Percentiles rank a stretch among this genome's conserved stretches.
These are phyloP conservation scores for Hippophae rhamnoides DNA, from an alignment of 306 rosid species.

Conservation along the genomic window DNA sequence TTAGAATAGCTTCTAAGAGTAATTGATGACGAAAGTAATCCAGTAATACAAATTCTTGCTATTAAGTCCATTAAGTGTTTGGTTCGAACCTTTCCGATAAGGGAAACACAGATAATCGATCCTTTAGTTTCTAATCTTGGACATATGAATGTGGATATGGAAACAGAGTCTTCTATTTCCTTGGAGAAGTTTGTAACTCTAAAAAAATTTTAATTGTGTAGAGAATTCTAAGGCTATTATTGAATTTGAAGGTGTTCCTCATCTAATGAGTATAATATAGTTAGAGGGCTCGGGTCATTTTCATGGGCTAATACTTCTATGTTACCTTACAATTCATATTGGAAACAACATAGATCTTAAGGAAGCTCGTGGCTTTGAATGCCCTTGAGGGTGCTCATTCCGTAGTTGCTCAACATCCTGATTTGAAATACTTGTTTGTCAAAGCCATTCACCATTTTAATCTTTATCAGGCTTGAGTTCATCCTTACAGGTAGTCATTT, in stretches of 20 bases:
- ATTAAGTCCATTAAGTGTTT: constrained; percentile 70
- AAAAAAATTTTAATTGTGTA: constrained; percentile 53
- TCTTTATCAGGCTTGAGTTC: constrained; percentile 79
- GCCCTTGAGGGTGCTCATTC: constrained; percentile 61
- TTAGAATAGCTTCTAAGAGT: constrained; percentile 69
- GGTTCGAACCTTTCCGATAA: constrained; percentile 68
- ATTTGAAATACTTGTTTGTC: constrained; percentile 40
- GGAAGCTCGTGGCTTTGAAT: constrained; percentile 46
- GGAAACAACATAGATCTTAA: constrained; percentile 76
- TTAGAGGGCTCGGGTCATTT: constrained; percentile 34
- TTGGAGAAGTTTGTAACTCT: constrained; percentile 39
- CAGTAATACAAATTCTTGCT: constrained; percentile 47
- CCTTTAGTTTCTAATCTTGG: constrained; percentile 67
- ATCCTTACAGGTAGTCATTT: constrained; percentile 50
- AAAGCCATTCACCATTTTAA: constrained; percentile 66
- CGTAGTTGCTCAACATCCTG: constrained; percentile 51
- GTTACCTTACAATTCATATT: constrained; percentile 62
- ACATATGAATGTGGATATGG: constrained; percentile 55
- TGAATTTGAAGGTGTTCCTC: constrained; percentile 64
- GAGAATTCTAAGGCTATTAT: constrained; percentile 68
- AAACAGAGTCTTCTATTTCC: constrained; percentile 41
- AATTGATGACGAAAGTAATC: constrained; percentile 29
- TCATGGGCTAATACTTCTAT: constrained; percentile 41
- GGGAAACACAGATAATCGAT: constrained; percentile 54
- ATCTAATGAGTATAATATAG: constrained; percentile 43